These are phyloP conservation scores for Coemansia sp. DNA, from an alignment of 192 early-diverging fungal species.

Conservation along the genomic window DNA sequence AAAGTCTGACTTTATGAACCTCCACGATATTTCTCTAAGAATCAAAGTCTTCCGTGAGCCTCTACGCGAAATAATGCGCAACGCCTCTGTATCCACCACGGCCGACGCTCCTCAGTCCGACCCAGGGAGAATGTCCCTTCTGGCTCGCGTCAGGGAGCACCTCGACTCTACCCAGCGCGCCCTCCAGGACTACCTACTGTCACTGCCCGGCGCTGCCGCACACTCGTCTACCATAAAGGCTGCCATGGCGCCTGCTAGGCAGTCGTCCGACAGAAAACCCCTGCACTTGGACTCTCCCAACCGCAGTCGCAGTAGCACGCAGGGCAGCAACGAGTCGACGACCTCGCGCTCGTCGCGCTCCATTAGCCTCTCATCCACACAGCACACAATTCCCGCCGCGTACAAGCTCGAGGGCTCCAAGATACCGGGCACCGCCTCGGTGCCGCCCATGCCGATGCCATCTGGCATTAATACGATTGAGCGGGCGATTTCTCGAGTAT, in stretches of 20 bases:
- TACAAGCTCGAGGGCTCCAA: background rate
- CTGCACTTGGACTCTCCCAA: background rate
- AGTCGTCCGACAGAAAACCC: background rate
- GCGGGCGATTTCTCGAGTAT: slow-evolving; percentile 15
- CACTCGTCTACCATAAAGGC: background rate
- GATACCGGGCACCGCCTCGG: background rate
- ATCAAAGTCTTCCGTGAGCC: slow-evolving; percentile 43
- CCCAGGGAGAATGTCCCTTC: background rate
- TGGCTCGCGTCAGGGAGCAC: slow-evolving; percentile 32
- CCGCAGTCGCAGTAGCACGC: slow-evolving; percentile 37
- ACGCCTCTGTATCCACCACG: slow-evolving; percentile 4
- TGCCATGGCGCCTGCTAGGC: slow-evolving; percentile 1
- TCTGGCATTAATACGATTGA: slow-evolving; percentile 12
- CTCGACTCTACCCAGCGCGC: slow-evolving; percentile 25
- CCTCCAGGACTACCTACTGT: slow-evolving; percentile 29
- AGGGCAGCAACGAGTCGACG: slow-evolving; percentile 30
- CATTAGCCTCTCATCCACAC: slow-evolving; percentile 13
- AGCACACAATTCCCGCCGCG: background rate
- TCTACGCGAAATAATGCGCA: slow-evolving; percentile 41
- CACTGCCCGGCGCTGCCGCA: slow-evolving; percentile 20
- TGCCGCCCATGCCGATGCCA: background rate
- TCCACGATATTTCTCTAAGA: slow-evolving; percentile 37
- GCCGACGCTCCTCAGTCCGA: background rate
- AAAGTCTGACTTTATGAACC: slow-evolving; percentile 20
- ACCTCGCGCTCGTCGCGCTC: slow-evolving; percentile 21